A percentile compares a stretch with the other conserved stretches of the same genome.
Conservation (phyloP, 2,329 filamentous ascomycete genomes). For the Dendryphion nanum region DNA sequence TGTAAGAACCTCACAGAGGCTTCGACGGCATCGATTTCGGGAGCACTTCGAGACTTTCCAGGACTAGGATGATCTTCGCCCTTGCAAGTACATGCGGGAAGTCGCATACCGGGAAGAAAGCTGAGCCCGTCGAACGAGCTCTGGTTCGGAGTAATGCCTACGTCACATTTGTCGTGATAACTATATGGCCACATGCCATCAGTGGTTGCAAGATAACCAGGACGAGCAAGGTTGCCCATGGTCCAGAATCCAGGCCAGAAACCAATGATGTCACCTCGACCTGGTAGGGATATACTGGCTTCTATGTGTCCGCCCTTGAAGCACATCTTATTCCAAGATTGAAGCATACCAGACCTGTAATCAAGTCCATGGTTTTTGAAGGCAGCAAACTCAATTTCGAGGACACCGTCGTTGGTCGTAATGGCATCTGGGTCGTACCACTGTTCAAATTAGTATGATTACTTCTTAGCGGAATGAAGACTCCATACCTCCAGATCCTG, state of each 20-base stretch:
- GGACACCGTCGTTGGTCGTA: conserved; percentile 60
- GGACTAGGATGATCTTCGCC: conserved; percentile 64
- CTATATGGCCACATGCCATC: conserved; percentile 75
- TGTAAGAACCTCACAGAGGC: conserved; percentile 59
- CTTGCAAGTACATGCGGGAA: conserved; percentile 66
- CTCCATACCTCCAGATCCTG: conserved; percentile 61
- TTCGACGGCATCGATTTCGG: conserved; percentile 72
- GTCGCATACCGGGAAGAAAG: conserved; percentile 66
- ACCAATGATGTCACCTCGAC: conserved; percentile 63
- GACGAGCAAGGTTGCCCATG: conserved; percentile 70
- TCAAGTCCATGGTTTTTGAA: conserved; percentile 65
- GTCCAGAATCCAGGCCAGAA: conserved; percentile 78
- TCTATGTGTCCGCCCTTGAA: conserved; percentile 71
- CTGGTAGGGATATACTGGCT: conserved; percentile 68
- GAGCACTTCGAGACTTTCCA: conserved; percentile 64
- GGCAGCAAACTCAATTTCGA: conserved; percentile 64
- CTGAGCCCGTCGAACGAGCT: conserved; percentile 66
- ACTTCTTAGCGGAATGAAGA: neutral
- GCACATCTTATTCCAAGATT: conserved; percentile 72
- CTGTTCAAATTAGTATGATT: conserved; percentile 38
- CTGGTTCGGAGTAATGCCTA: conserved; percentile 70
- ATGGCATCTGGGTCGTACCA: conserved; percentile 71
- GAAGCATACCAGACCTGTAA: conserved; percentile 71
- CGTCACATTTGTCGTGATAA: conserved; percentile 67
- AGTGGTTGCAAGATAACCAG: conserved; percentile 67